phyloP scores from a whole-genome alignment of 805 yeast species.

The Candida dajiaensis region DNA sequence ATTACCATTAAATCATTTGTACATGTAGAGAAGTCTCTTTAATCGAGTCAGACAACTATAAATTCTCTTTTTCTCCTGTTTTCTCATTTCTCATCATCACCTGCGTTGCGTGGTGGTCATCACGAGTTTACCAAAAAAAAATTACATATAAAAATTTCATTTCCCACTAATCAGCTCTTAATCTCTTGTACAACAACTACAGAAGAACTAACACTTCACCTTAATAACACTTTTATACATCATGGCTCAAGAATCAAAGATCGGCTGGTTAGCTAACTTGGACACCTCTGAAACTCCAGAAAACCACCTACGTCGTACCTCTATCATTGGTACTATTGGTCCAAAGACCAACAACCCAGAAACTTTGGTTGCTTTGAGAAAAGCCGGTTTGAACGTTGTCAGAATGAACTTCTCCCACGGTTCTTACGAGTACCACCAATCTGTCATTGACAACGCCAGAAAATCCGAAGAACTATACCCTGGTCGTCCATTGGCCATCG shows the following conservation, averaged over 20 bases:
- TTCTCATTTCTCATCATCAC: not conserved
- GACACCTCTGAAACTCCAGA: slow-evolving; percentile 24
- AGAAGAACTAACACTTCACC: too few relatives aligned
- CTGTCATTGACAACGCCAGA: slow-evolving; percentile 94
- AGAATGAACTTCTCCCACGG: slow-evolving; percentile 99
- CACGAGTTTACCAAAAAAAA: not conserved
- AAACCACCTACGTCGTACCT: slow-evolving; percentile 60
- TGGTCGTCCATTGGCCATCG: slow-evolving; percentile 97
- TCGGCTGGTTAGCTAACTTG: slow-evolving; percentile 25
- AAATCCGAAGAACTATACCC: slow-evolving; percentile 84
- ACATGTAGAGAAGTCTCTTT: too few relatives aligned
- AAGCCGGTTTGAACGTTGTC: slow-evolving; percentile 96
- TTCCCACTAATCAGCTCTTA: not conserved
- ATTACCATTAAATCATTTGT: too few relatives aligned
- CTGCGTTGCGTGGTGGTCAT: slow-evolving; percentile 9
- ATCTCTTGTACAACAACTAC: not conserved
- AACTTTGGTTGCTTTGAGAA: slow-evolving; percentile 77
- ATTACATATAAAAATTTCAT: not conserved
- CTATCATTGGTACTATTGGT: slow-evolving; percentile 98
- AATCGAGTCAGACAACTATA: not conserved
- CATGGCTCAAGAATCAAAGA: slow-evolving; percentile 20
- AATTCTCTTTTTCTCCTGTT: not conserved
- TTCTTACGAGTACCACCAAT: slow-evolving; percentile 94
- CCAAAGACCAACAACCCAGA: slow-evolving; percentile 95
- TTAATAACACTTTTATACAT: not conserved